phyloP scores from a whole-genome alignment of 306 rosid genomes.

The Fagus sylvatica region DNA sequence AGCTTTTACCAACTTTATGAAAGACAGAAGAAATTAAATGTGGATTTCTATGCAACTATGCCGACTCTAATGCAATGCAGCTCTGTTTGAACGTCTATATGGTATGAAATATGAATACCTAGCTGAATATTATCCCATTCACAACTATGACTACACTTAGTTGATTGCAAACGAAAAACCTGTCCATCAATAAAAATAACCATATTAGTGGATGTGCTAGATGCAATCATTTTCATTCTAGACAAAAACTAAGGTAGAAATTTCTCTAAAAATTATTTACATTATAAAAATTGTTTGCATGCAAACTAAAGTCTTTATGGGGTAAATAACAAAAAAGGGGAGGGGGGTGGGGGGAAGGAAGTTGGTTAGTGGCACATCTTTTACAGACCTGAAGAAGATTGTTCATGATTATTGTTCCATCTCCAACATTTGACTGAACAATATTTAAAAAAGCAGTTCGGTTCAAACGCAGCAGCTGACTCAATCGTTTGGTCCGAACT shows the following conservation, averaged over 20 bases:
- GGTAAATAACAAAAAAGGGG: neutral
- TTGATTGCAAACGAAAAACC: neutral
- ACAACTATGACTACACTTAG: neutral
- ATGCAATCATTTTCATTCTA: neutral
- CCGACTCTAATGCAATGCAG: neutral
- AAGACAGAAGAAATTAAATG: neutral
- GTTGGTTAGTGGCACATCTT: neutral
- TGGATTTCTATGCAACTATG: neutral
- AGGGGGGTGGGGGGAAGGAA: neutral
- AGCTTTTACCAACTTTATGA: neutral
- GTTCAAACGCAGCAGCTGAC: conserved; percentile 70
- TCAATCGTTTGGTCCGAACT: conserved; percentile 63
- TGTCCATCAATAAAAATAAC: neutral
- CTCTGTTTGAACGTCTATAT: neutral
- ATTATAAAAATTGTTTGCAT: too few relatives aligned
- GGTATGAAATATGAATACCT: too few relatives aligned
- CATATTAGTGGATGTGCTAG: neutral
- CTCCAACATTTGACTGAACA: conserved; percentile 66
- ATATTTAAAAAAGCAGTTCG: conserved; percentile 59
- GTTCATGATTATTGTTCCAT: conserved; percentile 64
- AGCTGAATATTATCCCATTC: neutral
- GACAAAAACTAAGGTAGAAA: too few relatives aligned
- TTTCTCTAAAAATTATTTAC: neutral
- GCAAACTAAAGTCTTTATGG: too few relatives aligned
- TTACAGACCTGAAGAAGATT: conserved; percentile 59